Percentiles rank a stretch among this genome's conserved stretches.
phyloP scores from a whole-genome alignment of 2,329 filamentous ascomycete genomes.

The Fusarium compactum region DNA sequence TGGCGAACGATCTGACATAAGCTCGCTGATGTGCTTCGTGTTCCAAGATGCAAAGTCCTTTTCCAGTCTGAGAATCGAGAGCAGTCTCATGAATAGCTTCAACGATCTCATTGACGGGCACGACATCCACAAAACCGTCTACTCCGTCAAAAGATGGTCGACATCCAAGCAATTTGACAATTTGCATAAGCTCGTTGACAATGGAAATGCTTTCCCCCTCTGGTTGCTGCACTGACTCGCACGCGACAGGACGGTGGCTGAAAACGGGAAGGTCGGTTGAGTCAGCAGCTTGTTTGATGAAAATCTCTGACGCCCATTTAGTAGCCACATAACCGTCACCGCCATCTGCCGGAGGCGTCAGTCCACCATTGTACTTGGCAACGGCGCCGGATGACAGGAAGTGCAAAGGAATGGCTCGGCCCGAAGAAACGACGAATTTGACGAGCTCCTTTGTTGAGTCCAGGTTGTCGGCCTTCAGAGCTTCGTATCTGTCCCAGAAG shows the following conservation, averaged over 20 bases:
- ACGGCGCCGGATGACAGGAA: background rate
- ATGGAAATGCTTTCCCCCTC: background rate
- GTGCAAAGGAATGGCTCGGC: background rate
- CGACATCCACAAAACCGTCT: background rate
- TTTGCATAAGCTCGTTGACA: background rate
- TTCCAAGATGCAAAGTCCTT: background rate
- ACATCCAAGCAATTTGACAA: background rate
- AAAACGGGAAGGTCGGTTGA: background rate
- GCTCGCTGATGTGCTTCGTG: background rate
- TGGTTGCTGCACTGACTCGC: background rate
- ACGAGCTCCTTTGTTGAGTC: background rate
- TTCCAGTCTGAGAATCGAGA: background rate
- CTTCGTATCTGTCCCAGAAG: conserved; percentile 4
- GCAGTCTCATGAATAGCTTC: background rate
- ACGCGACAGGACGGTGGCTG: background rate
- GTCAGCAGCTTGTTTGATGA: background rate
- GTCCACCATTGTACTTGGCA: background rate
- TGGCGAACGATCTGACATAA: background rate
- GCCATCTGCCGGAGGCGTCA: background rate
- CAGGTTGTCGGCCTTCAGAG: background rate
- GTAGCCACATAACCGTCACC: background rate
- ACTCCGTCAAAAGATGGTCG: background rate
- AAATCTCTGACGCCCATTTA: background rate
- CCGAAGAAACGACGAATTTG: background rate
- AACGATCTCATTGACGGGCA: background rate